Base-by-base conservation (phyloP, 1,284 basidiomycete species). In the Ustilago curta region DNA sequence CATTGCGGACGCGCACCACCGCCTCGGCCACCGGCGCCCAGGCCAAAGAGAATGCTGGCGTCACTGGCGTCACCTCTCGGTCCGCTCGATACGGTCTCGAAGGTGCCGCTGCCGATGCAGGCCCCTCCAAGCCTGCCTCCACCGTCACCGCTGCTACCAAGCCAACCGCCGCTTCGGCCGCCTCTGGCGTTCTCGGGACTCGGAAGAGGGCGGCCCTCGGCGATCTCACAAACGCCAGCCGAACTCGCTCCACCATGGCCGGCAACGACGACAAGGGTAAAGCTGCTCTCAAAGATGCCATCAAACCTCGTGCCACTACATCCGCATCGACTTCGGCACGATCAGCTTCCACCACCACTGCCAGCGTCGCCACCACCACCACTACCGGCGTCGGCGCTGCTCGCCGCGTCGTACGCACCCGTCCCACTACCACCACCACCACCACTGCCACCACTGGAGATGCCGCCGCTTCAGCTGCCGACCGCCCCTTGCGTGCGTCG, bases 201-300 rank as follows among this genome's bases (percentile, higher is more conserved):
- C 79, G 82, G 48, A 83, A 83, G 67, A 71, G 82, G n/a, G 71
- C 82, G 12, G 82, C 82, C 19, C 76, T 83, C 29, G 82, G 82
- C 32, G 82, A 83, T 63, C 63, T 83, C 44, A 83, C 82, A 45
- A 83, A 83, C 58, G 82, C 82, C 53, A 73, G 69, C 37, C 75
- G 81, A 25, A 60, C 69, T 29, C 68, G 77, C 14, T 32, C 56
- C 58, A 57, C 23, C 64, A 66, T 59, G 54, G 51, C 64, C 29
- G 63, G 51, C 40, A 63, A 62, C 55, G 65, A 59, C 48, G 70
- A 67, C 65, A 74, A 74, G 59, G 71, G 71, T 59, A 74, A 74
- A 65, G 60, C 70, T 51, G 71, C 71, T 29, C 32, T 74, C 27
- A 74, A 74, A 23, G 66, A 69, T 23, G 61, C 71, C 31, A 61